Evolutionary conservation across 257 asterid species (phyloP), one percentile per base, ranked within the genome.

Genomic region (Paulownia fortunei): DNA sequence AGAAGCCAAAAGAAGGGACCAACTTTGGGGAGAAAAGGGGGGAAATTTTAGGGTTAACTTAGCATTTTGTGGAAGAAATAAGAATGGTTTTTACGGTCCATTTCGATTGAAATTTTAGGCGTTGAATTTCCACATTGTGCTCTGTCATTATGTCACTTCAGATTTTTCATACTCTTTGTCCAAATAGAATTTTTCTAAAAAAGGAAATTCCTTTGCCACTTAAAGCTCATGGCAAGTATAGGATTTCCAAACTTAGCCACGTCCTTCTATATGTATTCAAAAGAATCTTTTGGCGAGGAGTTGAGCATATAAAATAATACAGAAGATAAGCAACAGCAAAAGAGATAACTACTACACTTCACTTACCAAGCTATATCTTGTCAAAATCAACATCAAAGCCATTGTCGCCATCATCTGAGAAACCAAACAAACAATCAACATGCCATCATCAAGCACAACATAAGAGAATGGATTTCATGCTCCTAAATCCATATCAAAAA

Each of bases 371-470:
- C 87, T 88, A 91, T 77, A 91, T 76, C 90, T 86, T 89, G 87
- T 91, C 94, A 86, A 92, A 92, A 84, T 94, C 98, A 77, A 88
- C 97, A 34, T 92, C 95, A 65, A 91, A 86, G 72, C 80, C 96
- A 73, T 86, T 83, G 60, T 81, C 89, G 13, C 88, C 91, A 75
- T 83, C 96, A 84, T 94, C 98, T 92, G 87, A 79, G 36, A 84
- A 83, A 80, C 37, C 69, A 46, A 19, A 58, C 12, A 70, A 81
- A 36, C 16, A 44, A 64, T 66, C 24, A 81, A 72, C 49, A 44
- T 1, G 49, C 73, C 19, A 79, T 55, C 65, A n/a, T 32, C 37
- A 27, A 78, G 69, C n/a, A 39, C 51, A 24, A 6, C 37, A 16
- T 30, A 34, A 59, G 70, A 70, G 75, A 49, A 79, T 11, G 76